phyloP scores from a whole-genome alignment of 2,329 filamentous ascomycete species.

The Intubia oerlemansii region DNA sequence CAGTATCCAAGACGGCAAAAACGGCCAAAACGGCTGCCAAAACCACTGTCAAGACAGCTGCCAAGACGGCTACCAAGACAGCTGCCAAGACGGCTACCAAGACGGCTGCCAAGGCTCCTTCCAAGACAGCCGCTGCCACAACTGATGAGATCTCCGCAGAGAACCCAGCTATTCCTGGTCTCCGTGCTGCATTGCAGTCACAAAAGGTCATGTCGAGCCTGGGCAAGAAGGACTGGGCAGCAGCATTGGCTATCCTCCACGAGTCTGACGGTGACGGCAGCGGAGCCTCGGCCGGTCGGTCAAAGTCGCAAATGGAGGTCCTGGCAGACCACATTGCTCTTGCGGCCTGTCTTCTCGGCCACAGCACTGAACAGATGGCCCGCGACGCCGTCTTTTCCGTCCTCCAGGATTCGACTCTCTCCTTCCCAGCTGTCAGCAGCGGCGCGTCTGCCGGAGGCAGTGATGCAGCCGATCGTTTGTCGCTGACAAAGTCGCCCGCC shows the following conservation, averaged over 20 bases:
- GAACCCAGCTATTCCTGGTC: constrained; percentile 11
- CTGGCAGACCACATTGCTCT: constrained; percentile 36
- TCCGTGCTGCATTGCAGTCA: constrained; percentile 19
- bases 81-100: neutral
- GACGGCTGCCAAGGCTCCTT: neutral
- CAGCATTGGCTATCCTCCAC: constrained; percentile 33
- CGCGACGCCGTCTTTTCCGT: constrained; percentile 73
- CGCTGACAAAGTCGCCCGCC: constrained; percentile 16
- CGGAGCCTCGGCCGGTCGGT: neutral
- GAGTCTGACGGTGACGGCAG: constrained; percentile 4
- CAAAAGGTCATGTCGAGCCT: constrained; percentile 24
- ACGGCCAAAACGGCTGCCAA: constrained; percentile 12
- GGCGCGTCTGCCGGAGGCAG: constrained; percentile 8
- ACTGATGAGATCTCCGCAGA: constrained; percentile 2
- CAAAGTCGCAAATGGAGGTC: constrained; percentile 11
- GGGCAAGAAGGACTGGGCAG: constrained; percentile 30
- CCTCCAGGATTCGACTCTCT: constrained; percentile 80
- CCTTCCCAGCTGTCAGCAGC: constrained; percentile 47
- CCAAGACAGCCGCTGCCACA: neutral
- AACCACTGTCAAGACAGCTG: constrained; percentile 1
- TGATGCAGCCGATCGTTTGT: constrained; percentile 19
- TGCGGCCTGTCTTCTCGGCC: constrained; percentile 45
- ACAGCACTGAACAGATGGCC: constrained; percentile 51
- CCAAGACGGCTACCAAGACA: constrained; percentile 3
- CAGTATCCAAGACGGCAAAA: constrained; percentile 6